Evolutionary conservation across 768 basidiomycete genomes (phyloP), one percentile per base, ranked within the genome.

Genomic region (Hygrophorus pudorinus): DNA sequence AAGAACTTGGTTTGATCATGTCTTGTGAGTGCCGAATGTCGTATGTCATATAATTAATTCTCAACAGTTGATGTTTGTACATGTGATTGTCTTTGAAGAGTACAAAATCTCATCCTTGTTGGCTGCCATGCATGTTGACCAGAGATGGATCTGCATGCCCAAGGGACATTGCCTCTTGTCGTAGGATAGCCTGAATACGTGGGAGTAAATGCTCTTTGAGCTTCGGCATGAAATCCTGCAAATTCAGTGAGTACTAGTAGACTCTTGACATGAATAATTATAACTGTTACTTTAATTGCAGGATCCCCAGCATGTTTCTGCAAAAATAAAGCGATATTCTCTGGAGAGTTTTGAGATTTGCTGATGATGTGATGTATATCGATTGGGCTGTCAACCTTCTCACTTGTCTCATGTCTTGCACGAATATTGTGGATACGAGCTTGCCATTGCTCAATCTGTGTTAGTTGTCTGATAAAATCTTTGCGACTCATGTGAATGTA

Each of bases 41-140:
- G 5, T 63, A 63, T 0, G 57, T 62, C 1, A 62, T 65, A 37
- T 65, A 64, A 30, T 63, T 61, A 18, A 66, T 27, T 3, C 45
- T 38, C 27, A 64, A 24, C 1, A 40, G 41, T 27, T 53, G 51
- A 33, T 55, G 47, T 1, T 38, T 37, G 48, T 60, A 59, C 1
- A 64, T 39, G 2, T 21, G 7, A 41, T 56, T 42, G 16, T 52
- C 17, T 0, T 47, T 30, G 5, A 62, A 41, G 8, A 33, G 8
- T 2, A 62, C 41, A 13, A 27, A 10, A 3, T 44, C 32, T 13
- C 11, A 27, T 8, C 33, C 30, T 10, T 32, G 14, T 14, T 10
- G 17, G 10, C 48, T 37, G 2, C 35, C 37, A 29, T 50, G 44
- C 3, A 33, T 45, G 30, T 21, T 7, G 39, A 20, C 27, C 14